Conservation (phyloP, 129 eudicot species). For the Silybum marianum region DNA sequence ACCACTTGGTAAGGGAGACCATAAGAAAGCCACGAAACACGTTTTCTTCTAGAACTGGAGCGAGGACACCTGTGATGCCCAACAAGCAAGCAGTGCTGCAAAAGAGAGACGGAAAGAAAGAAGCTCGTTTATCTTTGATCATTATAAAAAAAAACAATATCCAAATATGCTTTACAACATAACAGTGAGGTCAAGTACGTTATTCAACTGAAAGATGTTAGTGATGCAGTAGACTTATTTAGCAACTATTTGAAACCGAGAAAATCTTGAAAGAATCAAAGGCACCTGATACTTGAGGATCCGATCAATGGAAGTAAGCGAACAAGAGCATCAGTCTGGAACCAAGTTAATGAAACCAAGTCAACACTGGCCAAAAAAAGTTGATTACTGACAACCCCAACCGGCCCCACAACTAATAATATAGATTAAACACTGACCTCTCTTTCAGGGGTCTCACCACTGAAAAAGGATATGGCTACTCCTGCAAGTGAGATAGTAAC, state of each 20-base stretch:
- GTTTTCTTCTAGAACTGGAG: conserved; percentile 98
- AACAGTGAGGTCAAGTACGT: too few species aligned
- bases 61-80: conserved; percentile 92
- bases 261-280: conserved; percentile 11
- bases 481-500: conserved; percentile 78
- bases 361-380: not conserved
- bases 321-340: conserved; percentile 95
- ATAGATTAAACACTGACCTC: conserved; percentile 56
- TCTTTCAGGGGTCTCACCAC: conserved; percentile 80
- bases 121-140: not conserved
- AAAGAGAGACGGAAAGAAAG: conserved; percentile 26
- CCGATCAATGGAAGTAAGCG: conserved; percentile 95
- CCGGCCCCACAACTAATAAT: not conserved
- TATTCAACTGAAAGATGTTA: too few species aligned
- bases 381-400: too few species aligned
- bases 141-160: not conserved
- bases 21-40: conserved; percentile 94
- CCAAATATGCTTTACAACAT: too few species aligned
- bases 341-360: conserved; percentile 17
- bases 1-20: conserved; percentile 97
- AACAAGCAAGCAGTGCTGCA: conserved; percentile 81
- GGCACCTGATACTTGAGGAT: conserved; percentile 86
- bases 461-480: conserved; percentile 69
- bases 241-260: not conserved
- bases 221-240: too few species aligned